Evolutionary conservation across 345 rosid genomes (phyloP).

Genomic region (Passiflora organensis): DNA sequence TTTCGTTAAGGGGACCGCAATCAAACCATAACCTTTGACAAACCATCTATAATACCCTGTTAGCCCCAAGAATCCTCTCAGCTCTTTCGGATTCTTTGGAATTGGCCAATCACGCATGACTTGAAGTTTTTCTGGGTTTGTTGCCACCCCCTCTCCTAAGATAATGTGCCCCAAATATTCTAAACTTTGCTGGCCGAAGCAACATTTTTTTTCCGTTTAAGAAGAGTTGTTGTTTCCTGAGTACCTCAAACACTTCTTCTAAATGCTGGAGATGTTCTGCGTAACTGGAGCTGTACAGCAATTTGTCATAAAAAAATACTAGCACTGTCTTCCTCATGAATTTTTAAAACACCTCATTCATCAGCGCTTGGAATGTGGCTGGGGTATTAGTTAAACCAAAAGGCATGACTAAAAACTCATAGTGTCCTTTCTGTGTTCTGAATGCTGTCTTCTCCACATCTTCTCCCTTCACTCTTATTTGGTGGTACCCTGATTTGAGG

Average conservation of each 20-base stretch:
- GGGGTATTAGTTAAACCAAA: not conserved
- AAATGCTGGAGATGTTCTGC: not conserved
- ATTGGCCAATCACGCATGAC: not conserved
- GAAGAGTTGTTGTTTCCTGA: not conserved
- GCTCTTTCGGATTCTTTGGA: not conserved
- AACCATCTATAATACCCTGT: not conserved
- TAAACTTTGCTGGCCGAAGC: accelerated
- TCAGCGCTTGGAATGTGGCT: not conserved
- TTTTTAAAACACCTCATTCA: not conserved
- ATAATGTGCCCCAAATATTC: not conserved
- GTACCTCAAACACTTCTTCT: accelerated
- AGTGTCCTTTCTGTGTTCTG: not conserved
- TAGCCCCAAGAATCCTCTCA: not conserved
- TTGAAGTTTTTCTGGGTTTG: not conserved
- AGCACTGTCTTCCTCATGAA: not conserved
- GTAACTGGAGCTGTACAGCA: not conserved
- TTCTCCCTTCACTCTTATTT: not conserved
- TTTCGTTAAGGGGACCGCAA: not conserved
- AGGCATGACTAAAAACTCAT: not conserved
- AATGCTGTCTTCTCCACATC: not conserved
- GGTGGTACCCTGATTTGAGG: not conserved
- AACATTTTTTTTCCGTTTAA: no score
- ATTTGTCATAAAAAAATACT: not conserved
- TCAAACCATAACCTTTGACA: not conserved
- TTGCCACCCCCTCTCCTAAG: not conserved